Conservation (phyloP, 1,284 basidiomycete genomes). For the Cryptococcus sp. region DNA sequence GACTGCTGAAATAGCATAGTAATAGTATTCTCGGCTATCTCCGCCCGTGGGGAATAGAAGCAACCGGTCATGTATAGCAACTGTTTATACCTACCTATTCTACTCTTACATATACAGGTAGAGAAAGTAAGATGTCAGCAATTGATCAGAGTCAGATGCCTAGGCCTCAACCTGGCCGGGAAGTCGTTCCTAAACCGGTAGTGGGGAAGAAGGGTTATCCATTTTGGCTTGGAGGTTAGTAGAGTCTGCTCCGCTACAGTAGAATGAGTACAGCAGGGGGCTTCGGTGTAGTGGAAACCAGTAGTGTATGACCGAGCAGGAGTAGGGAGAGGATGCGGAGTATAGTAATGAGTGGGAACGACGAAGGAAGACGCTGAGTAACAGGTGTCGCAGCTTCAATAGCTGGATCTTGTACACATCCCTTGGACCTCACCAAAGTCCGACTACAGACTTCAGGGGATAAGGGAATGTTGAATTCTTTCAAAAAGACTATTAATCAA, state of each 20-base stretch:
- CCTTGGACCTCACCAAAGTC: slow-evolving; percentile 82
- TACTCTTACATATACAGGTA: neutral
- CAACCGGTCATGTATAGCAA: no score
- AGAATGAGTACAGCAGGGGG: no score
- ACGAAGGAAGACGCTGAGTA: no score
- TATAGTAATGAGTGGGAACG: no score
- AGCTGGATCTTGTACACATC: slow-evolving; percentile 80
- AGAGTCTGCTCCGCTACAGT: no score
- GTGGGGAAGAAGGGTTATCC: slow-evolving; percentile 62
- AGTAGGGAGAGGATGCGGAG: no score
- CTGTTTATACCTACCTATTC: neutral
- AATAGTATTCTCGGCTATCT: no score
- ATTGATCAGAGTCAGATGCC: neutral
- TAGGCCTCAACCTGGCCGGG: neutral
- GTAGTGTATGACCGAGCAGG: no score
- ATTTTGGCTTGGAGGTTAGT: slow-evolving; percentile 70
- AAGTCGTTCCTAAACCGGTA: neutral
- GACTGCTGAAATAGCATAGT: no score
- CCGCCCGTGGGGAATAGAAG: no score
- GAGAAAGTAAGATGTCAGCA: neutral
- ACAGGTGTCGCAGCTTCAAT: slow-evolving; percentile 55
- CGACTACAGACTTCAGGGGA: slow-evolving; percentile 33
- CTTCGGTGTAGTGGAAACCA: no score
- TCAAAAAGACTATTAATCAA: slow-evolving; percentile 25
- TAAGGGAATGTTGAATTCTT: slow-evolving; percentile 61